Evolutionary conservation across 495 filamentous ascomycete species (phyloP).

Genomic region (Penicillium mononematosum): DNA sequence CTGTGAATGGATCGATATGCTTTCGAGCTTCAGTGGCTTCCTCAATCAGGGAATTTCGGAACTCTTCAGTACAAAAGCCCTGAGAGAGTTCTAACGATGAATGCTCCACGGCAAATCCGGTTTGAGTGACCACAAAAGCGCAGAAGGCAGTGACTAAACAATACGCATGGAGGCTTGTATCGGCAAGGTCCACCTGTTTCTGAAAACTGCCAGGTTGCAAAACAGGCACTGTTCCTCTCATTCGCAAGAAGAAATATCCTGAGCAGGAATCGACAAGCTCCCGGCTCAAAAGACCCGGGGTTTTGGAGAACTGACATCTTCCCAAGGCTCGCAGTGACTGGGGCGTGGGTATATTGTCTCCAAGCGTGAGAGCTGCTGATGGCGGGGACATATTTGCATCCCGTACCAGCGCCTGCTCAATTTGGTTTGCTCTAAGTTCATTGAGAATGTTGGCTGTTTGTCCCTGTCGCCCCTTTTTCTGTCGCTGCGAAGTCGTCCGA

Average conservation of each 20-base stretch:
- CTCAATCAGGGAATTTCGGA: slow-evolving; percentile 56
- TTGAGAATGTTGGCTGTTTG: slow-evolving; percentile 79
- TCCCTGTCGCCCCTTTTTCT: slow-evolving; percentile 85
- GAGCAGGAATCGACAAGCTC: slow-evolving; percentile 65
- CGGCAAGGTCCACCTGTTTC: slow-evolving; percentile 55
- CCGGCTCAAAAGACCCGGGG: slow-evolving; percentile 55
- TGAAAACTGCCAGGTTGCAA: slow-evolving; percentile 62
- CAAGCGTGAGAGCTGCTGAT: not conserved
- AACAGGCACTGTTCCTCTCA: slow-evolving; percentile 75
- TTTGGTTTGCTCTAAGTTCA: slow-evolving; percentile 66
- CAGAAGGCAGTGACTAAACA: slow-evolving; percentile 71
- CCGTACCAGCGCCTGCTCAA: slow-evolving; percentile 52
- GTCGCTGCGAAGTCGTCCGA: slow-evolving; percentile 79
- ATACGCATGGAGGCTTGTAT: slow-evolving; percentile 66
- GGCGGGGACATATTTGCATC: not conserved
- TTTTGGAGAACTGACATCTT: slow-evolving; percentile 13
- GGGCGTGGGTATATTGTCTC: not conserved
- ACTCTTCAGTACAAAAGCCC: slow-evolving; percentile 35
- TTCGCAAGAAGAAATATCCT: slow-evolving; percentile 73
- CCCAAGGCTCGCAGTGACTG: slow-evolving; percentile 36
- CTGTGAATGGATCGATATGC: slow-evolving; percentile 64
- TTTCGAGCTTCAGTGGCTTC: slow-evolving; percentile 69
- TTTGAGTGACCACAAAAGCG: slow-evolving; percentile 75
- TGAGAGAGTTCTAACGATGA: slow-evolving; percentile 25
- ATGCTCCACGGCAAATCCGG: slow-evolving; percentile 16